Evolutionary conservation across 2,329 filamentous ascomycete genomes (phyloP).

Genomic region (Amauroascus niger): DNA sequence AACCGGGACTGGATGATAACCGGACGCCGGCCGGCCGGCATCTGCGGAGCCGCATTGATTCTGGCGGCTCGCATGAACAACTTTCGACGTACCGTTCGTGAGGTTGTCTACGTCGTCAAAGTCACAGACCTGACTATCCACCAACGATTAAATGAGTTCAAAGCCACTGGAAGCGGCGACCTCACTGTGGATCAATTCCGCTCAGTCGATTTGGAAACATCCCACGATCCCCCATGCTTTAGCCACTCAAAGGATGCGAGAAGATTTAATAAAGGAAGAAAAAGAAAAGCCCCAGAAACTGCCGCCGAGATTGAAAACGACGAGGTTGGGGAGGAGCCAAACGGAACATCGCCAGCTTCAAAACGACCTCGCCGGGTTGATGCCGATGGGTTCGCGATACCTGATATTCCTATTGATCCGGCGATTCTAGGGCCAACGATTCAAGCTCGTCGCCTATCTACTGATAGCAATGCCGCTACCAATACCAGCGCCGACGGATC

Average conservation of each 20-base stretch:
- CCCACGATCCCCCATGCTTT: constrained; percentile 75
- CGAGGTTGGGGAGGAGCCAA: constrained; percentile 41
- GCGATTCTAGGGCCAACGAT: constrained; percentile 23
- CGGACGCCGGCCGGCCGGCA: constrained; percentile 82
- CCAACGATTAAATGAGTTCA: constrained; percentile 85
- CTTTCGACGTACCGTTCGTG: constrained; percentile 80
- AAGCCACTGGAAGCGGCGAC: constrained; percentile 69
- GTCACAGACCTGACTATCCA: constrained; percentile 89
- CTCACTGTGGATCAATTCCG: constrained; percentile 80
- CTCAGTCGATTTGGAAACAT: constrained; percentile 48
- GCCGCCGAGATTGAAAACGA: constrained; percentile 40
- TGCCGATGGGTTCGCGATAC: constrained; percentile 60
- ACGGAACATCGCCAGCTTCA: constrained; percentile 20
- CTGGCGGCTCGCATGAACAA: constrained; percentile 98
- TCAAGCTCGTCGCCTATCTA: constrained; percentile 6
- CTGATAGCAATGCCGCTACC: background rate
- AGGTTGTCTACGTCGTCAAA: constrained; percentile 97
- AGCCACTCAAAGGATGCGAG: constrained; percentile 47
- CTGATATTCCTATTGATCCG: constrained; percentile 41
- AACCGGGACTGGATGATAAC: constrained; percentile 95
- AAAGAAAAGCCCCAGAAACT: constrained; percentile 28
- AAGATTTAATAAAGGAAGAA: constrained; percentile 44
- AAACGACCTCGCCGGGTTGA: constrained; percentile 42
- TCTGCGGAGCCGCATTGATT: constrained; percentile 88
- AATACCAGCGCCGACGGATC: background rate